Evolutionary conservation across 257 asterid species (phyloP).

Genomic region (Solanum arcanum): DNA sequence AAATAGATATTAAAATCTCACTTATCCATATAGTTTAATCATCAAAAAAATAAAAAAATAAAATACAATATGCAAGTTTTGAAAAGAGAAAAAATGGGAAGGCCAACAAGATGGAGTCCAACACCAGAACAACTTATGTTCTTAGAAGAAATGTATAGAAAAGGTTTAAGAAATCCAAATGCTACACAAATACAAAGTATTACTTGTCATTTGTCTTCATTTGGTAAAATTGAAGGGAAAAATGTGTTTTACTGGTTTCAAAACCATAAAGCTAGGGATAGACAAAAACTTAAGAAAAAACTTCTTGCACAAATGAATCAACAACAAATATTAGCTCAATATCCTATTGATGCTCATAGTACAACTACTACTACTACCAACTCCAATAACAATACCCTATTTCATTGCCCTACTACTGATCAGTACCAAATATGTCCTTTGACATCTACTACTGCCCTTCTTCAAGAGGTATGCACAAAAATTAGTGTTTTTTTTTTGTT

Average conservation of each 20-base stretch:
- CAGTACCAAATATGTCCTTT: not conserved
- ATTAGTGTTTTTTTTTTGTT: not conserved
- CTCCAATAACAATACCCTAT: not conserved
- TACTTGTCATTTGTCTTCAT: conserved; percentile 46
- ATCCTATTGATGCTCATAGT: not conserved
- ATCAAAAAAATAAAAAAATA: not conserved
- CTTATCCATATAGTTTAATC: not conserved
- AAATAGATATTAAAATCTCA: not conserved
- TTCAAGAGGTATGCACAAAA: not conserved
- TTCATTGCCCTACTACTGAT: not conserved
- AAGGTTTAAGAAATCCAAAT: conserved; percentile 60
- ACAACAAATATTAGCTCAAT: not conserved
- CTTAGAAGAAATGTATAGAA: conserved; percentile 61
- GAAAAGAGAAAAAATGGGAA: not conserved
- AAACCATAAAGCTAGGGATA: conserved; percentile 73
- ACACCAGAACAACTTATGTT: conserved; percentile 69
- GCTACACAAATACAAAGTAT: conserved; percentile 77
- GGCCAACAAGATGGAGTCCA: conserved; percentile 67
- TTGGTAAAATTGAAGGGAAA: conserved; percentile 74
- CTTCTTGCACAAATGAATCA: not conserved
- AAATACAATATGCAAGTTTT: not conserved
- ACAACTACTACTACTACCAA: not conserved
- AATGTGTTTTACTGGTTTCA: conserved; percentile 84
- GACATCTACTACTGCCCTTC: not conserved
- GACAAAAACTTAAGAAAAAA: conserved; percentile 34